Percentiles rank a stretch among this genome's conserved stretches.
These are phyloP conservation scores for Nicotiana tabacum DNA, from an alignment of 257 asterid genomes.

Conservation along the genomic window DNA sequence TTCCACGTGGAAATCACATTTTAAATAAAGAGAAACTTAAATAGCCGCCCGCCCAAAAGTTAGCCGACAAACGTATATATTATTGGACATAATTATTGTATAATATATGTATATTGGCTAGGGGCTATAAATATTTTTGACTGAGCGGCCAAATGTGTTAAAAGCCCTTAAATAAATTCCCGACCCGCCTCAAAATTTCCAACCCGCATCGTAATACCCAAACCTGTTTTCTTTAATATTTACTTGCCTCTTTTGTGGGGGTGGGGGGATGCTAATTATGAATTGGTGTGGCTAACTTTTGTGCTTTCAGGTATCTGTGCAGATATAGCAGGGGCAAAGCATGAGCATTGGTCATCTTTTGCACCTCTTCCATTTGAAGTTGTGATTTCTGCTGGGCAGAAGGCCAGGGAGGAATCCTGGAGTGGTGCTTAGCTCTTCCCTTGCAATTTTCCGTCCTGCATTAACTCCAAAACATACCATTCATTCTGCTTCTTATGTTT, in stretches of 20 bases:
- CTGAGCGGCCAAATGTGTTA: too few relatives aligned
- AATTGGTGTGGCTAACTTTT: constrained; percentile 12
- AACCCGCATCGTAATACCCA: too few relatives aligned
- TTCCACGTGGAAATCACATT: too few relatives aligned
- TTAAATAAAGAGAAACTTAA: too few relatives aligned
- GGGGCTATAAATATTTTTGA: too few relatives aligned
- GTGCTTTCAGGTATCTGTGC: constrained; percentile 73
- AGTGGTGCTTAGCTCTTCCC: constrained; percentile 48
- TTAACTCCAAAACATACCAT: constrained; percentile 4
- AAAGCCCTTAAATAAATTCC: too few relatives aligned
- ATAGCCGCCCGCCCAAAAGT: too few relatives aligned
- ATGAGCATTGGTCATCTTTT: constrained; percentile 92
- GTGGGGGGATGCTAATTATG: not conserved
- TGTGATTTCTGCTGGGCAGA: constrained; percentile 94
- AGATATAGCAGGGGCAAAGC: constrained; percentile 71
- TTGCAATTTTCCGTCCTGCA: constrained; percentile 3
- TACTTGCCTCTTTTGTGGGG: not conserved
- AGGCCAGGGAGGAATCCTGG: constrained; percentile 90
- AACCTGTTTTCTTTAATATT: not conserved
- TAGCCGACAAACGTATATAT: too few relatives aligned
- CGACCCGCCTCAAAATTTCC: too few relatives aligned
- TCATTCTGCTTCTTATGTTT: constrained; percentile 3
- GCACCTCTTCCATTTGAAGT: constrained; percentile 99
- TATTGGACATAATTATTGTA: too few relatives aligned
- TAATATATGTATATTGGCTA: too few relatives aligned